Conservation (phyloP, 768 basidiomycete species). For the Serendipita sp. region DNA sequence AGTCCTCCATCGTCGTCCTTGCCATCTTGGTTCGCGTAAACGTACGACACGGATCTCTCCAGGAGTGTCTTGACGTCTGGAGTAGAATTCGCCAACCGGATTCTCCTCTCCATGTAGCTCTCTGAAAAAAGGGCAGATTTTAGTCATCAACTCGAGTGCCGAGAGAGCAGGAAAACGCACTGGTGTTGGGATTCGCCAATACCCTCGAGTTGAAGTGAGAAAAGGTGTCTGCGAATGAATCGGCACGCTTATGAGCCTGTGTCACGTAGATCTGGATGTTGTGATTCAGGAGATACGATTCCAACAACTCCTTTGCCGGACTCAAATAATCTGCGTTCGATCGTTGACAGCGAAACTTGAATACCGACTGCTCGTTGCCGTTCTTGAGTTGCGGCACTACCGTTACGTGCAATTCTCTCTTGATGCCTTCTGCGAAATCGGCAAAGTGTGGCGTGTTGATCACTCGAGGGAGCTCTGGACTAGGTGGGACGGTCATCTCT, state of each 20-base stretch:
- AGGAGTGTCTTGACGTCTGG: slow-evolving; percentile 94
- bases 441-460: slow-evolving; percentile 68
- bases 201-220: slow-evolving; percentile 95
- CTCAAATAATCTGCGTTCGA: slow-evolving; percentile 88
- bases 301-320: slow-evolving; percentile 80
- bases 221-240: slow-evolving; percentile 91
- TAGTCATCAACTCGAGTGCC: slow-evolving; percentile 18
- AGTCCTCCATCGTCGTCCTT: slow-evolving; percentile 25
- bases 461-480: slow-evolving; percentile 59
- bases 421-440: slow-evolving; percentile 76
- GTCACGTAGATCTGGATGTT: slow-evolving; percentile 73
- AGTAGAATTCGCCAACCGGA: slow-evolving; percentile 76
- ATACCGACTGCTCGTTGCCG: slow-evolving; percentile 44
- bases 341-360: slow-evolving; percentile 91
- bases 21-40: slow-evolving; percentile 62
- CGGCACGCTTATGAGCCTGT: slow-evolving; percentile 60
- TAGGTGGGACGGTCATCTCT: slow-evolving; percentile 80
- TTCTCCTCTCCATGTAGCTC: slow-evolving; percentile 53
- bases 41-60: slow-evolving; percentile 64
- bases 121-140: slow-evolving; percentile 66
- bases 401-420: slow-evolving; percentile 85
- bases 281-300: slow-evolving; percentile 75
- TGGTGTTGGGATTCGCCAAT: slow-evolving; percentile 59
- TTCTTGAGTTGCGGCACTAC: slow-evolving; percentile 67
- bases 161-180: slow-evolving; percentile 19